Percentiles rank a stretch among this genome's conserved stretches.
These are phyloP conservation scores for Aspergillus sp. DNA, from an alignment of 2,329 filamentous ascomycete species.

Conservation along the genomic window DNA sequence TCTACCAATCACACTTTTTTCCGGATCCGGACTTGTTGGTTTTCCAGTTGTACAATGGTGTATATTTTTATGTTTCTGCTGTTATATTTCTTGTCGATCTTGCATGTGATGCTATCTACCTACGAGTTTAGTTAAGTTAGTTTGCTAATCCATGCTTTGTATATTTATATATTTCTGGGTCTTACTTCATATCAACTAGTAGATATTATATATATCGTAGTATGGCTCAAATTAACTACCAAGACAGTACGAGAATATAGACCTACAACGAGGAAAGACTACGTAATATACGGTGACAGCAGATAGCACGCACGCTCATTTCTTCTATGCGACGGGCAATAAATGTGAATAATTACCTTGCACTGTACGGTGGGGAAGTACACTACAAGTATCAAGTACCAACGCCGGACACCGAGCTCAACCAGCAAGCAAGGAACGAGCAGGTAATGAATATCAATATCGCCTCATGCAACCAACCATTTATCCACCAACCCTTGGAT, in stretches of 20 bases:
- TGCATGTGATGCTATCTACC: no score
- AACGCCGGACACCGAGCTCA: slow-evolving; percentile 31
- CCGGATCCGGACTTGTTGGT: neutral
- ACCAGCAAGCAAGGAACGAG: slow-evolving; percentile 9
- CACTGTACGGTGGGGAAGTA: neutral
- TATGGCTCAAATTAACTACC: no score
- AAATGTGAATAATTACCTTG: neutral
- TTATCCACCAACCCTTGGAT: neutral
- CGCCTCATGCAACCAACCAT: neutral
- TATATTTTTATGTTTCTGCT: neutral
- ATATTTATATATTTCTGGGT: no score
- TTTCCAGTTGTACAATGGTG: neutral
- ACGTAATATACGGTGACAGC: neutral
- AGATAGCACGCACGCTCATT: neutral
- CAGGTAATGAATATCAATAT: neutral
- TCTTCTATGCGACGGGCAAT: neutral
- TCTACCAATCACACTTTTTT: neutral
- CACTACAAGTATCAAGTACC: neutral
- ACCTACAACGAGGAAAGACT: no score
- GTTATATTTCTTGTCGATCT: no score
- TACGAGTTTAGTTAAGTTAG: no score
- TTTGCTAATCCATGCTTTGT: no score
- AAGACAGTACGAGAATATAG: no score
- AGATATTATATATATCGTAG: no score
- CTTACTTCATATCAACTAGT: no score